These are phyloP conservation scores for Pichia phayaonensis DNA, from an alignment of 805 yeast genomes.

Conservation along the genomic window DNA sequence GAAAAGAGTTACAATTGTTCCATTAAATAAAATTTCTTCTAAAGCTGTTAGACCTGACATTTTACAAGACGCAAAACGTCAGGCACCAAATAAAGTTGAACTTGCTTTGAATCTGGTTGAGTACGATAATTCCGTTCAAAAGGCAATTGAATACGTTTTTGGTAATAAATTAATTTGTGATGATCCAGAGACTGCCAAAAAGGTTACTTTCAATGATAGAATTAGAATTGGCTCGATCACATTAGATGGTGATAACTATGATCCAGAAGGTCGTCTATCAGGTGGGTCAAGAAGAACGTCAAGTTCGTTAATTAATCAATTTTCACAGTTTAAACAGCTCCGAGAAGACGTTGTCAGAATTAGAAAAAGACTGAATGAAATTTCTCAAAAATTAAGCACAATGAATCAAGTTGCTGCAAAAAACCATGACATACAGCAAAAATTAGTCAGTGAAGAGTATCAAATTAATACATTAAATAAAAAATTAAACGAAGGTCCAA, in stretches of 20 bases:
- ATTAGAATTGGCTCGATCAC: constrained; percentile 81
- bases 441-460: constrained; percentile 49
- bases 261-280: constrained; percentile 90
- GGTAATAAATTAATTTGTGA: constrained; percentile 84
- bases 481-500: constrained; percentile 47
- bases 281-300: constrained; percentile 80
- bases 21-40: constrained; percentile 76
- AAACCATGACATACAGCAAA: constrained; percentile 52
- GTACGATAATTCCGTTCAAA: constrained; percentile 58
- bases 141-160: constrained; percentile 87
- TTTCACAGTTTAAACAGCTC: constrained; percentile 49
- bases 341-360: constrained; percentile 37
- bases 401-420: constrained; percentile 38
- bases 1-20: constrained; percentile 84
- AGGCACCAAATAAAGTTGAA: constrained; percentile 81
- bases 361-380: constrained; percentile 31
- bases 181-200: constrained; percentile 82
- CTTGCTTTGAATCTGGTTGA: constrained; percentile 79
- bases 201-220: constrained; percentile 78
- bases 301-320: constrained; percentile 50
- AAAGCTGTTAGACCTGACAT: constrained; percentile 43
- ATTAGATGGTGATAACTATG: constrained; percentile 87
- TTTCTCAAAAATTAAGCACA: constrained; percentile 34
- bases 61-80: constrained; percentile 58
- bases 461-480: constrained; percentile 49